phyloP scores from a whole-genome alignment of 768 basidiomycete species.

The Collybia sordida region DNA sequence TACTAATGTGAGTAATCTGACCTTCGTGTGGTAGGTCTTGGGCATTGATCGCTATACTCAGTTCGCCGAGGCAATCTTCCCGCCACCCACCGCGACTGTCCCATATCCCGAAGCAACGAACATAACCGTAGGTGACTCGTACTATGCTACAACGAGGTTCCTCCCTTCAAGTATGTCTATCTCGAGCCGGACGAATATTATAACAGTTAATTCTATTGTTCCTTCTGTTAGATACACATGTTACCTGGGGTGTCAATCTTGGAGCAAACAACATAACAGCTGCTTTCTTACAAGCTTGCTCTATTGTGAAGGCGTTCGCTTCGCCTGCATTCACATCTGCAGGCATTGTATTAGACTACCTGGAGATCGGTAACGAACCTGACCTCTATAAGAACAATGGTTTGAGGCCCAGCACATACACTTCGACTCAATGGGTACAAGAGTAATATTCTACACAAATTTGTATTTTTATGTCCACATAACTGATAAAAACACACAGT shows the following conservation, averaged over 20 bases:
- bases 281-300: slow-evolving; percentile 44
- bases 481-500: slow-evolving; percentile 26
- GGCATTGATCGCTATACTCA: slow-evolving; percentile 11
- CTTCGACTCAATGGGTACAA: slow-evolving; percentile 41
- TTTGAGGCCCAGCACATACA: slow-evolving; percentile 38
- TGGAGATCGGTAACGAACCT: slow-evolving; percentile 66
- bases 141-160: slow-evolving; percentile 36
- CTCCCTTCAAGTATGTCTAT: slow-evolving; percentile 17
- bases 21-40: neutral
- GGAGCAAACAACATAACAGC: slow-evolving; percentile 53
- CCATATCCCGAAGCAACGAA: slow-evolving; percentile 69
- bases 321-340: slow-evolving; percentile 35
- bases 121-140: slow-evolving; percentile 58
- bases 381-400: slow-evolving; percentile 55
- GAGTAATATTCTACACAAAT: slow-evolving; percentile 38
- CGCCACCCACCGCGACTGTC: slow-evolving; percentile 41
- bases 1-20: slow-evolving; percentile 35
- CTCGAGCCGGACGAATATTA: neutral
- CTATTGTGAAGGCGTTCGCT: slow-evolving; percentile 51
- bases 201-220: neutral
- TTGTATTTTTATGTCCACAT: neutral
- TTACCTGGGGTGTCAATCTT: slow-evolving; percentile 72
- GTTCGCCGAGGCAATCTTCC: slow-evolving; percentile 51
- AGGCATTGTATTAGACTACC: slow-evolving; percentile 50
- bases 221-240: slow-evolving; percentile 46